Conservation (phyloP, 306 rosid genomes). For the Dalbergia oliveri region DNA sequence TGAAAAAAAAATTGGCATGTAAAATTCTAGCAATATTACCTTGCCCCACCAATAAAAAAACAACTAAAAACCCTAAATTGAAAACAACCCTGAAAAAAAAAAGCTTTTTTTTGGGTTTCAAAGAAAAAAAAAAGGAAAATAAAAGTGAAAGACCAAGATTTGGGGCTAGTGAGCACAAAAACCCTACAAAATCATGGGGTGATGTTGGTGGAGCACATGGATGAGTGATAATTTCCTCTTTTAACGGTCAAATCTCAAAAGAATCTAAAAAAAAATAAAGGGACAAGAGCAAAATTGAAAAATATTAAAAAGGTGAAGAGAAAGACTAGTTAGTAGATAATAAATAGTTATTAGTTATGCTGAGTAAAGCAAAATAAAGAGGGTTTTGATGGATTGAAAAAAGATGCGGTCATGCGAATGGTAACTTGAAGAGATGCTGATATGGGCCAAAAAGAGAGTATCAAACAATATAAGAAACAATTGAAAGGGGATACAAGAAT, state of each 20-base stretch:
- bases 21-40: constrained; percentile 28
- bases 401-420: too few relatives aligned
- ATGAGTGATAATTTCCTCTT: constrained; percentile 39
- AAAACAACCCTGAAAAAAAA: constrained; percentile 9
- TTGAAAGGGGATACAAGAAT: too few relatives aligned
- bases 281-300: background rate
- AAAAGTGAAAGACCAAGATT: constrained; percentile 29
- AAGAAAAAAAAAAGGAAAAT: background rate
- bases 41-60: background rate
- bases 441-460: too few relatives aligned
- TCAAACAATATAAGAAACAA: too few relatives aligned
- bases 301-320: background rate
- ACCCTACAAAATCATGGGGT: constrained; percentile 43
- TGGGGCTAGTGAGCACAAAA: constrained; percentile 40
- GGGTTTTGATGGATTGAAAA: too few relatives aligned
- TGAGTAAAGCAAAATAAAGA: too few relatives aligned
- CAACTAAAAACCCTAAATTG: constrained; percentile 32
- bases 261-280: constrained; percentile 35
- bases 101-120: background rate
- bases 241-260: constrained; percentile 52
- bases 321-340: background rate
- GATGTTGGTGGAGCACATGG: constrained; percentile 34
- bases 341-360: too few relatives aligned
- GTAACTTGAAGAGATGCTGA: too few relatives aligned
- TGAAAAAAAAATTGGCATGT: background rate